Percentiles rank a stretch among this genome's conserved stretches.
phyloP scores from a whole-genome alignment of 306 rosid species.

The Alnus rubra region DNA sequence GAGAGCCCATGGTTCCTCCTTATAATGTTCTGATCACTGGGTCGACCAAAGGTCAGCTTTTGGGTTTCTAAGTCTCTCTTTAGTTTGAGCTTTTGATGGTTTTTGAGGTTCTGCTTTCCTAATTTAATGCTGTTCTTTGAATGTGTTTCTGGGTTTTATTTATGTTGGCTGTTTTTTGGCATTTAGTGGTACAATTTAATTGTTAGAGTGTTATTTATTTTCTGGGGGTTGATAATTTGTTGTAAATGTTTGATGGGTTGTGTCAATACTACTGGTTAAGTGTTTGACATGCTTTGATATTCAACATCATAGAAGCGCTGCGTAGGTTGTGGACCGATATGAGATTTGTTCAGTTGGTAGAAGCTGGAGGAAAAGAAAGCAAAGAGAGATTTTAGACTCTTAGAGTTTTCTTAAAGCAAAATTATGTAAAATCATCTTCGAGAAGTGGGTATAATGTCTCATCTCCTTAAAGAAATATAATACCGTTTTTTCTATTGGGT shows the following conservation, averaged over 20 bases:
- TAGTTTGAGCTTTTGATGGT: not conserved
- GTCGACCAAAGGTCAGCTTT: slow-evolving; percentile 70
- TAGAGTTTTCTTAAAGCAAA: not conserved
- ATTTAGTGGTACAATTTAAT: not conserved
- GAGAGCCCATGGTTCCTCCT: slow-evolving; percentile 69
- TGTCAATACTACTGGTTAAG: not conserved
- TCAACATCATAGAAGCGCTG: not conserved
- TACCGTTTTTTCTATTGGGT: not conserved
- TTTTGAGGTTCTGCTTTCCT: not conserved
- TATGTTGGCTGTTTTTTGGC: not conserved
- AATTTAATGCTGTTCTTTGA: not conserved
- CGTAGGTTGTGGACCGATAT: not conserved
- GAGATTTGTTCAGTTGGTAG: not conserved
- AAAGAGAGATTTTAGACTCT: not conserved
- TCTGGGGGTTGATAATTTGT: slow-evolving; percentile 2
- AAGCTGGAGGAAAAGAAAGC: not conserved
- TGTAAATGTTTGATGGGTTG: not conserved
- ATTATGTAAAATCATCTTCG: not conserved
- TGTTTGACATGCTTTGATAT: not conserved
- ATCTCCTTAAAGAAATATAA: not conserved
- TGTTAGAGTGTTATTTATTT: not conserved
- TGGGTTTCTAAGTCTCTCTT: not conserved
- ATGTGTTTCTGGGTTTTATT: not conserved
- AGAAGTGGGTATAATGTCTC: not conserved
- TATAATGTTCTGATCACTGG: slow-evolving; percentile 89